phyloP scores from a whole-genome alignment of 495 filamentous ascomycete species.

The Xylaria grammica region DNA sequence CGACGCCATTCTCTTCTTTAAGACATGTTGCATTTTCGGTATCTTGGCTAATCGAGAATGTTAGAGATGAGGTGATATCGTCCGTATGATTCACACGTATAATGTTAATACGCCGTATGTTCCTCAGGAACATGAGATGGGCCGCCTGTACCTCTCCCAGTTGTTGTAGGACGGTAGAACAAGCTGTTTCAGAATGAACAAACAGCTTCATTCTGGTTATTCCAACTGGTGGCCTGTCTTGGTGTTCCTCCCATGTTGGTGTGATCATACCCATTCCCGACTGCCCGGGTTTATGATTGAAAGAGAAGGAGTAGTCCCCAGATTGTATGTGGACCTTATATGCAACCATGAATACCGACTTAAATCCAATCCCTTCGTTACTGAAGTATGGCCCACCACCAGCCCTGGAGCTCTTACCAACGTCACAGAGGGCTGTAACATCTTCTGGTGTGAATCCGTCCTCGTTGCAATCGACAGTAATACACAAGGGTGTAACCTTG shows the following conservation, averaged over 20 bases:
- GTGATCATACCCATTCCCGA: constrained; percentile 52
- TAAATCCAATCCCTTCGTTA: constrained; percentile 60
- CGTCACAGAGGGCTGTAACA: constrained; percentile 43
- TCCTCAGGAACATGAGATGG: constrained; percentile 47
- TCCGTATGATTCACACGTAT: constrained; percentile 32
- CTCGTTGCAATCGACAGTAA: constrained; percentile 54
- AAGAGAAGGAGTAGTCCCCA: constrained; percentile 51
- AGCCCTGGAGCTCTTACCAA: constrained; percentile 47
- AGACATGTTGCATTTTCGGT: not conserved
- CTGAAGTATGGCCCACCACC: constrained; percentile 50
- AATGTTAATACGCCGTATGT: constrained; percentile 39
- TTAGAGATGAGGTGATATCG: constrained; percentile 11
- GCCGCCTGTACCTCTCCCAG: constrained; percentile 40
- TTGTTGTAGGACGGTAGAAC: constrained; percentile 34
- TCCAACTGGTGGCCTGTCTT: constrained; percentile 26
- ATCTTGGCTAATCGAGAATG: constrained; percentile 11
- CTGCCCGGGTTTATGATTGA: constrained; percentile 37
- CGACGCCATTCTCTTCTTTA: not conserved
- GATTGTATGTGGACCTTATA: constrained; percentile 55
- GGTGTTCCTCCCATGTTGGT: constrained; percentile 43
- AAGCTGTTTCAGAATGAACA: constrained; percentile 26
- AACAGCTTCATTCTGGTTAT: constrained; percentile 42
- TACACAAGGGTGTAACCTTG: constrained; percentile 30
- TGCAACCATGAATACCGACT: constrained; percentile 57
- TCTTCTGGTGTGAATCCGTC: constrained; percentile 48